Percentiles rank a stretch among this genome's conserved stretches.
phyloP scores from a whole-genome alignment of 2,329 filamentous ascomycete genomes.

The Aciculosporium take region DNA sequence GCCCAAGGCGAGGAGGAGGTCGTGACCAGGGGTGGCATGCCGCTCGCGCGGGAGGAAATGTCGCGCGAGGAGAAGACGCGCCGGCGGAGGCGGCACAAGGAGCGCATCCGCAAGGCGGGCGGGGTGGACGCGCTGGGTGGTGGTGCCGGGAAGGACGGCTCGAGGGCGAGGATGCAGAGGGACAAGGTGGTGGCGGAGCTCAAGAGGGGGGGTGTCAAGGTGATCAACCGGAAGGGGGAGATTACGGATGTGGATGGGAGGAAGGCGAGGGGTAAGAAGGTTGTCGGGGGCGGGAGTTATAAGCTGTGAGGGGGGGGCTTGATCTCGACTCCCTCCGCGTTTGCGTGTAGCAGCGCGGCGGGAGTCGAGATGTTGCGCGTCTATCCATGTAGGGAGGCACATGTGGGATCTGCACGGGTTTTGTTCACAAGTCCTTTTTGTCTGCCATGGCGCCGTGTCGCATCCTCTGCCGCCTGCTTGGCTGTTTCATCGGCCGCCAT shows the following conservation, averaged over 20 bases:
- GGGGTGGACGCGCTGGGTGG: no score
- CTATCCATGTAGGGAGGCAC: no score
- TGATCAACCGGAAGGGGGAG: constrained; percentile 83
- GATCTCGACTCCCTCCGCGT: no score
- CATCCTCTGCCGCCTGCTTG: no score
- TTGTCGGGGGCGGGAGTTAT: constrained; percentile 41
- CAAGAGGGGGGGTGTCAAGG: constrained; percentile 76
- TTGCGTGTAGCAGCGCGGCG: no score
- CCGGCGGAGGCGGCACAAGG: constrained; percentile 68
- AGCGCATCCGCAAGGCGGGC: constrained; percentile 60
- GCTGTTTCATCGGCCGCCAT: no score
- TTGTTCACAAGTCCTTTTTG: no score
- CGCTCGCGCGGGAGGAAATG: constrained; percentile 74
- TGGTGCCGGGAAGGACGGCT: constrained; percentile 25
- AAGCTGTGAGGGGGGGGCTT: constrained; percentile 37
- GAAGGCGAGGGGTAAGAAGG: constrained; percentile 43
- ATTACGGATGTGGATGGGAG: constrained; percentile 73
- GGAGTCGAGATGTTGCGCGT: no score
- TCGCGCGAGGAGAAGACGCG: constrained; percentile 71
- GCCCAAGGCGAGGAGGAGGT: constrained; percentile 54
- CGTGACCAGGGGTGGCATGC: constrained; percentile 61
- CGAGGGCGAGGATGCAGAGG: constrained; percentile 36
- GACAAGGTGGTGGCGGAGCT: constrained; percentile 50
- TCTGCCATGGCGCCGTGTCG: no score
- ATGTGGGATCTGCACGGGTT: no score